Evolutionary conservation across 805 yeast genomes (phyloP).

Genomic region (Zygosaccharomyces gambellarensis): DNA sequence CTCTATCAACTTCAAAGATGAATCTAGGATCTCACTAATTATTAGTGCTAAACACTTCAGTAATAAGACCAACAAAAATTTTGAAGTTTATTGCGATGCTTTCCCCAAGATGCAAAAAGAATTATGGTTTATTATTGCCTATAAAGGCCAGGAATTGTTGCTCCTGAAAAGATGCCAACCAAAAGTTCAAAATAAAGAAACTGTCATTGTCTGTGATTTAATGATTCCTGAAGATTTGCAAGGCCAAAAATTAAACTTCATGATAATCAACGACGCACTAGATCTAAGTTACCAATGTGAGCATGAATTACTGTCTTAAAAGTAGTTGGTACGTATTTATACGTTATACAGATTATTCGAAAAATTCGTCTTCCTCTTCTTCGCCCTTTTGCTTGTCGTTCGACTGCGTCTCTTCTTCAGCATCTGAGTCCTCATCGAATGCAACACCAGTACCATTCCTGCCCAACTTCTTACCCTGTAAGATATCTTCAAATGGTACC

Average conservation of each 20-base stretch:
- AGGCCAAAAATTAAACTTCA: slow-evolving; percentile 44
- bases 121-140: slow-evolving; percentile 79
- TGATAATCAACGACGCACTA: slow-evolving; percentile 63
- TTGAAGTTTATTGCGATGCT: slow-evolving; percentile 66
- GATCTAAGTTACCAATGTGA: slow-evolving; percentile 43
- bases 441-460: slow-evolving; percentile 26
- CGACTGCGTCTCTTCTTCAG: slow-evolving; percentile 16
- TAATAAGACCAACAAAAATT: slow-evolving; percentile 45
- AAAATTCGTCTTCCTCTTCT: slow-evolving; percentile 43
- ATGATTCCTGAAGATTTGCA: slow-evolving; percentile 46
- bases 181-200: slow-evolving; percentile 29
- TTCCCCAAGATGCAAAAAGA: slow-evolving; percentile 91
- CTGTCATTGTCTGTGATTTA: slow-evolving; percentile 39
- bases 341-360: slow-evolving; percentile 31
- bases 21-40: slow-evolving; percentile 36
- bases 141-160: slow-evolving; percentile 47
- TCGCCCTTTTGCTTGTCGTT: slow-evolving; percentile 26
- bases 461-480: slow-evolving; percentile 34
- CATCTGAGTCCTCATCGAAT: slow-evolving; percentile 12
- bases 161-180: slow-evolving; percentile 77
- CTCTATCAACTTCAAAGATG: slow-evolving; percentile 42
- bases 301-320: slow-evolving; percentile 14
- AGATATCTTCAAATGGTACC: slow-evolving; percentile 46
- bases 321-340: background rate
- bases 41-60: slow-evolving; percentile 54